phyloP scores from a whole-genome alignment of 352 stramenopile genomes.

The Blastocystis sp. region DNA sequence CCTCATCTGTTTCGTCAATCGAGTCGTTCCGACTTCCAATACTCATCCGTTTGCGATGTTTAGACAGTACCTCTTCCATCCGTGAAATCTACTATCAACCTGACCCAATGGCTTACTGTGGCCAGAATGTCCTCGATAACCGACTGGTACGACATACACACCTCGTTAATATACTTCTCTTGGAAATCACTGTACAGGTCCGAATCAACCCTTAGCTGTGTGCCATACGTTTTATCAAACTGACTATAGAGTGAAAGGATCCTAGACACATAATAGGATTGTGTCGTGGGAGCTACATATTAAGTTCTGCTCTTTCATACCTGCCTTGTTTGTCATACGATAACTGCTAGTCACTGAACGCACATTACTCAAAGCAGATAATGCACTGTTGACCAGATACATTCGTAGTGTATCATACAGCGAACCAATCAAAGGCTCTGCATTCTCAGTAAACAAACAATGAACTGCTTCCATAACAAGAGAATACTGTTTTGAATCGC shows the following conservation, averaged over 20 bases:
- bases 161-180: neutral
- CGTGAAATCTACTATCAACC: neutral
- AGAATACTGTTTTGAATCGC: neutral
- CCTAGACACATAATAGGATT: constrained; percentile 7
- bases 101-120: neutral
- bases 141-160: neutral
- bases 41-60: constrained; percentile 14
- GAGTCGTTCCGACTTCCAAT: neutral
- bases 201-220: neutral
- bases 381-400: neutral
- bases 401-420: neutral
- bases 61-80: constrained; percentile 56
- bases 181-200: neutral
- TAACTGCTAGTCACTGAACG: constrained; percentile 53
- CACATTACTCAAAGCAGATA: neutral
- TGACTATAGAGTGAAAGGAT: neutral
- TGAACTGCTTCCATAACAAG: neutral
- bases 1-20: constrained; percentile 22
- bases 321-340: constrained; percentile 50
- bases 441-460: neutral
- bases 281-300: neutral
- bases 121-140: constrained; percentile 20
- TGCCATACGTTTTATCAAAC: constrained; percentile 12
- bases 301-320: neutral
- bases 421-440: neutral